Conservation (phyloP, 768 basidiomycete species). For the Suillus tomentosus region DNA sequence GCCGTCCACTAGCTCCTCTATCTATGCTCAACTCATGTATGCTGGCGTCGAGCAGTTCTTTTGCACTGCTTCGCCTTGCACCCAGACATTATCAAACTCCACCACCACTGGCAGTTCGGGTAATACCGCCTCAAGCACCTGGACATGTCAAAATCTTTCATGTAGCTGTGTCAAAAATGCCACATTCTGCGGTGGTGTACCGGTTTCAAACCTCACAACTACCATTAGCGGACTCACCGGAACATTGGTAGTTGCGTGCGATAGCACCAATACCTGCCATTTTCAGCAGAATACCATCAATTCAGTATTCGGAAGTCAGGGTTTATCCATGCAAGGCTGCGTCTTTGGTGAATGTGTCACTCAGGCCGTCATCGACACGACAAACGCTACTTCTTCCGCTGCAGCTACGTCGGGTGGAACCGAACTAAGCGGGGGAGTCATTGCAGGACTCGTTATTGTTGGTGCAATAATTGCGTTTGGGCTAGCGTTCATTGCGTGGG, state of each 20-base stretch:
- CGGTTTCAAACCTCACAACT: slow-evolving; percentile 49
- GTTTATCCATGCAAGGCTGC: slow-evolving; percentile 75
- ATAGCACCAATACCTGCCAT: slow-evolving; percentile 59
- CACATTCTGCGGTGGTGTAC: slow-evolving; percentile 70
- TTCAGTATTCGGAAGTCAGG: slow-evolving; percentile 67
- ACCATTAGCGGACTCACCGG: slow-evolving; percentile 71
- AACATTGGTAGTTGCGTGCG: slow-evolving; percentile 69
- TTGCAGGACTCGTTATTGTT: slow-evolving; percentile 87
- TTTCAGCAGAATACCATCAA: slow-evolving; percentile 78
- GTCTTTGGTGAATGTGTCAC: slow-evolving; percentile 87
- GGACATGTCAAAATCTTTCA: slow-evolving; percentile 70
- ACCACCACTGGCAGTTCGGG: slow-evolving; percentile 30
- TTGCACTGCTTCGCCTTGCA: slow-evolving; percentile 73
- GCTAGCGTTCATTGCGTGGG: slow-evolving; percentile 61
- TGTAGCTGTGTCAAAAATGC: slow-evolving; percentile 75
- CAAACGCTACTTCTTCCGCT: slow-evolving; percentile 37
- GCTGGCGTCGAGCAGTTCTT: slow-evolving; percentile 87
- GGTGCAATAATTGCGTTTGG: slow-evolving; percentile 63
- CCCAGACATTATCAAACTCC: slow-evolving; percentile 49
- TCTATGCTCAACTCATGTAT: slow-evolving; percentile 77
- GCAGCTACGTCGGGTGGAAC: slow-evolving; percentile 35
- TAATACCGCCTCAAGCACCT: slow-evolving; percentile 49
- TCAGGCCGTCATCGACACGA: slow-evolving; percentile 73
- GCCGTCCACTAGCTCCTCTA: slow-evolving; percentile 56
- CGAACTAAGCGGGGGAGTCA: slow-evolving; percentile 76